These are phyloP conservation scores for Solanum tarijense DNA, from an alignment of 257 asterid species.

Conservation along the genomic window DNA sequence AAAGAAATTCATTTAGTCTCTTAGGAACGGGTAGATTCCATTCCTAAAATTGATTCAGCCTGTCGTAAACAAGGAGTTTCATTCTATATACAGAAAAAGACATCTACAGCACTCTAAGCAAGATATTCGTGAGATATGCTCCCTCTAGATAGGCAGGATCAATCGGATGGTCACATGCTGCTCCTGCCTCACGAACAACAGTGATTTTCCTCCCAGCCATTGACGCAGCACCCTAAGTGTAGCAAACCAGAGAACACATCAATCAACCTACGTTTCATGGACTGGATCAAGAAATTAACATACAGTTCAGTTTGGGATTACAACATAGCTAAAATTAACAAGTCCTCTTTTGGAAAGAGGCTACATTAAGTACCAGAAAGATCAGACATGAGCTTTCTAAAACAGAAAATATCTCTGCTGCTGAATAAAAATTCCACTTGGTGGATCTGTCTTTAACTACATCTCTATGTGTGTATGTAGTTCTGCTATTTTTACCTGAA, in stretches of 20 bases:
- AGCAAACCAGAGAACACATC: background rate
- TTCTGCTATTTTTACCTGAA: background rate
- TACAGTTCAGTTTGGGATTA: background rate
- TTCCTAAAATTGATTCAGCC: background rate
- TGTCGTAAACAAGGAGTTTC: background rate
- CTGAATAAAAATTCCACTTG: background rate
- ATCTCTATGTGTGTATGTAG: background rate
- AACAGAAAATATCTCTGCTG: background rate
- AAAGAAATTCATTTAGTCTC: background rate
- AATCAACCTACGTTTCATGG: background rate
- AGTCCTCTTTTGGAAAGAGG: background rate
- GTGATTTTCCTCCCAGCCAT: constrained; percentile 73
- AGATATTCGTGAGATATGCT: constrained; percentile 63
- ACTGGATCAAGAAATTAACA: background rate
- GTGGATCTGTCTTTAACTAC: background rate
- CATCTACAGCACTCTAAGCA: constrained; percentile 52
- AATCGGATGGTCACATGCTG: constrained; percentile 78
- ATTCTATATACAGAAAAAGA: background rate
- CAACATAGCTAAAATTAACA: background rate
- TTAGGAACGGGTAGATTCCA: background rate
- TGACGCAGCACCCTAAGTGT: constrained; percentile 67
- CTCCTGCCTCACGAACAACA: constrained; percentile 68
- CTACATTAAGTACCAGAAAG: background rate
- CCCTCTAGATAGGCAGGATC: constrained; percentile 89
- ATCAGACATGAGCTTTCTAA: background rate